These are phyloP conservation scores for Diaporthe velutina DNA, from an alignment of 2,329 filamentous ascomycete species.

Conservation along the genomic window DNA sequence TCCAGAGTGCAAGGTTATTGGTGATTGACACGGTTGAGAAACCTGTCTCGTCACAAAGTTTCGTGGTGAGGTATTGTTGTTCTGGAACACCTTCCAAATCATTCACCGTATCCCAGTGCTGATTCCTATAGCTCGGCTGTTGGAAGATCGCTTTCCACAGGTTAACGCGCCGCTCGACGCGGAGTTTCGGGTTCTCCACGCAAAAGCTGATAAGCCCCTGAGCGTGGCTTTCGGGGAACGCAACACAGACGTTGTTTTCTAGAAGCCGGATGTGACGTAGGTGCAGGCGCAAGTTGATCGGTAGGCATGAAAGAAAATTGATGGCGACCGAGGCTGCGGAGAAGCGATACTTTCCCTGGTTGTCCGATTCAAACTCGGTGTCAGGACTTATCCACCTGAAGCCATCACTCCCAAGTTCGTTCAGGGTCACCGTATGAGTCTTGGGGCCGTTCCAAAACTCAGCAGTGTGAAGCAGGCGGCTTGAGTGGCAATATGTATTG, in stretches of 20 bases:
- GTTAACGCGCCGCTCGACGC: background rate
- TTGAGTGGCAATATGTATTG: background rate
- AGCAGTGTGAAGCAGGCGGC: background rate
- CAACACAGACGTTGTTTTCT: conserved; percentile 1
- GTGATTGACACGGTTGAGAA: background rate
- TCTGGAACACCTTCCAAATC: background rate
- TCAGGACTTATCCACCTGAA: too few relatives aligned
- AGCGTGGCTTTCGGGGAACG: conserved; percentile 3
- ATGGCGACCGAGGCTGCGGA: conserved; percentile 2
- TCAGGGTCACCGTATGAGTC: too few relatives aligned
- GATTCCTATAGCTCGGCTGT: background rate
- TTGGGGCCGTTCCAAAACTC: conserved; percentile 1
- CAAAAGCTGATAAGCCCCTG: background rate
- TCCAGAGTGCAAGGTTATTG: background rate
- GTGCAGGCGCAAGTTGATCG: background rate
- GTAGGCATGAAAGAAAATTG: background rate
- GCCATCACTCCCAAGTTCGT: too few relatives aligned
- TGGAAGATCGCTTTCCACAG: background rate
- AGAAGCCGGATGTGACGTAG: conserved; percentile 4
- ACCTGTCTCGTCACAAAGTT: background rate
- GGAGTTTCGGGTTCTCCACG: background rate
- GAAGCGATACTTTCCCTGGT: background rate
- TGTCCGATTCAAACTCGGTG: background rate
- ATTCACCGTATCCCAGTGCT: background rate
- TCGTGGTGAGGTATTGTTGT: accelerated